Percentiles rank a stretch among this genome's conserved stretches.
phyloP scores from a whole-genome alignment of 768 basidiomycete species.

The Rhodotorula diobovata region DNA sequence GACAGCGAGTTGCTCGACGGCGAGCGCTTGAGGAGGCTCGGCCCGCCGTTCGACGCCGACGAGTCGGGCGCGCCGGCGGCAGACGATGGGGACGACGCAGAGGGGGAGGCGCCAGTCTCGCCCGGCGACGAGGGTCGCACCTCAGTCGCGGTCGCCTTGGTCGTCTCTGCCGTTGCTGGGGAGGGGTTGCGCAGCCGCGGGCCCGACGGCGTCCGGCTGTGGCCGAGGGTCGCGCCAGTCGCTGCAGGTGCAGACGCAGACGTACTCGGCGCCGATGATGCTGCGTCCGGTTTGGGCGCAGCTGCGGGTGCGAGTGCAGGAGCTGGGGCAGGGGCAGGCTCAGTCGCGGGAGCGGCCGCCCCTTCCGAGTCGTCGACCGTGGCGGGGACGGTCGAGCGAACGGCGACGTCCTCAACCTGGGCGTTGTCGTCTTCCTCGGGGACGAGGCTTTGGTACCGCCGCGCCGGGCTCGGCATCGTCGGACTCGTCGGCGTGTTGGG shows the following conservation, averaged over 20 bases:
- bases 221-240: not conserved
- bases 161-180: not conserved
- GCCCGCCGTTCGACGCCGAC: not conserved
- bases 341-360: not conserved
- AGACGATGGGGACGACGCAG: not conserved
- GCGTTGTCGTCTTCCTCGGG: constrained; percentile 30
- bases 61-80: too few relatives aligned
- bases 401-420: constrained; percentile 32
- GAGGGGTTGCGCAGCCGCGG: constrained; percentile 11
- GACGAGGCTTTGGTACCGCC: not conserved
- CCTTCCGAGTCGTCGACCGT: not conserved
- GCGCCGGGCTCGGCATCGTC: constrained; percentile 9
- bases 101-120: not conserved
- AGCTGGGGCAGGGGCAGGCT: not conserved
- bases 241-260: too few relatives aligned
- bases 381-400: not conserved
- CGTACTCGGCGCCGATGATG: not conserved
- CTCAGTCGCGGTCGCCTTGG: not conserved
- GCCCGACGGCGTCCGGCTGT: constrained; percentile 5
- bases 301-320: not conserved
- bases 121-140: not conserved
- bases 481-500: constrained; percentile 24
- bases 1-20: constrained; percentile 7
- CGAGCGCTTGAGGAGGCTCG: constrained; percentile 4
- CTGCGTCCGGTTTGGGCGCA: not conserved